Evolutionary conservation across 2,329 filamentous ascomycete genomes (phyloP).

Genomic region (Nemania diffusa): DNA sequence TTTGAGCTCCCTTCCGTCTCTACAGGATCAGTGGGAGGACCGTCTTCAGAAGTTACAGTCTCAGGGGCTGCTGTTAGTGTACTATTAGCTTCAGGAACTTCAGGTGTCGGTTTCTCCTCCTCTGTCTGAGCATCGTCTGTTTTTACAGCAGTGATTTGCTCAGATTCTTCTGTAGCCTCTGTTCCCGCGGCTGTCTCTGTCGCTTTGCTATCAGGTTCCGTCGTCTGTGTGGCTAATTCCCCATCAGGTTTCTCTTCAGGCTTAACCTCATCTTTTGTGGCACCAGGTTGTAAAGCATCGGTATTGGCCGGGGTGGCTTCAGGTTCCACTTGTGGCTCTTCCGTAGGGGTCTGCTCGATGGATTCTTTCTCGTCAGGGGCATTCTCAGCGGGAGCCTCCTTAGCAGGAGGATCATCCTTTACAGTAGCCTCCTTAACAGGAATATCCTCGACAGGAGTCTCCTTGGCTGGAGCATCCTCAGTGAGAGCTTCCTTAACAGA

Average conservation of each 20-base stretch:
- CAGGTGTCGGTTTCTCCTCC: constrained; percentile 9
- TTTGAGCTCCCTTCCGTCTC: constrained; percentile 8
- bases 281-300: constrained; percentile 14
- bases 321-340: background rate
- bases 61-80: background rate
- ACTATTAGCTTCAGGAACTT: constrained; percentile 4
- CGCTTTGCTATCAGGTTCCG: background rate
- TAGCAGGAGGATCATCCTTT: too few species aligned
- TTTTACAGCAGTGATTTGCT: constrained; percentile 6
- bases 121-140: constrained; percentile 8
- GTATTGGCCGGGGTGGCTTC: background rate
- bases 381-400: background rate
- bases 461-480: too few species aligned
- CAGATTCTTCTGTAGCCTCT: constrained; percentile 2
- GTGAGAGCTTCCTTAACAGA: too few species aligned
- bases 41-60: background rate
- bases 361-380: background rate
- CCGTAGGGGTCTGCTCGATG: constrained; percentile 1
- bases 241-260: constrained; percentile 24
- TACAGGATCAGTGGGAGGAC: background rate
- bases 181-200: background rate
- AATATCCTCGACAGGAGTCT: too few species aligned
- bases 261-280: constrained; percentile 33
- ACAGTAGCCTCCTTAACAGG: too few species aligned
- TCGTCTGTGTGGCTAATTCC: constrained; percentile 6